Base-by-base conservation (phyloP, 1,284 basidiomycete genomes). In the Serendipita sp. region DNA sequence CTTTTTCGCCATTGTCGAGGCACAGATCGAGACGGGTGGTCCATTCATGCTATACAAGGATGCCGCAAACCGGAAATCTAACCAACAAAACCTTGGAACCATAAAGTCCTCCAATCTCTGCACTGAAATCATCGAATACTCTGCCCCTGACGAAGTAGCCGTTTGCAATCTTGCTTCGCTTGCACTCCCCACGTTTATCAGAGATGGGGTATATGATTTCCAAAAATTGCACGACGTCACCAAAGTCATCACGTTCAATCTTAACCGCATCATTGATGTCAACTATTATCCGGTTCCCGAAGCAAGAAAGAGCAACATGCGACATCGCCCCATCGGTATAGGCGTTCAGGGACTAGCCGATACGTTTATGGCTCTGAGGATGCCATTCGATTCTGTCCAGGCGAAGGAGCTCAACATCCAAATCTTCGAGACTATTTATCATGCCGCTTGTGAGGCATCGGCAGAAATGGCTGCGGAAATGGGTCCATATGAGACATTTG, bases 51-150 rank as follows among this genome's bases (percentile, higher is more conserved):
- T 93, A 55, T 99, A 99, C 82, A 99, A 99, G 45, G 45, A 2
- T 53, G 38, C 15, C 62, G 3, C 67, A 93, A 87, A 80, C 53
- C 53, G 53, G 69, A 97, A 97, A 76, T 95, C 93, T 43, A 99
- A 99, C 78, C 96, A 99, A 76, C 88, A 95, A 79, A 97, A 99
- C 75, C 82, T 99, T 44, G 96, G 96, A 60, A 96, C 92, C 17
- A 99, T 99, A 86, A 99, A 98, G 79, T 96, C 92, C 3, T 98
- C 95, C 65, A 99, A 99, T 75, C 79, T 99, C 50, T 99, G 96
- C 79, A 98, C 95, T 10, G 96, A 99, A 75, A 99, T 99, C 73
- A 91, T 99, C 73, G 93, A 99, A 76, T 99, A 98, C 77, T 95
- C 92, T 61, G 83, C 95, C 10, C 94, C 95, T 0, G 96, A 99